Evolutionary conservation across 2,329 filamentous ascomycete genomes (phyloP), one percentile per base, ranked within the genome.

Genomic region (Atkinsonella texensis): DNA sequence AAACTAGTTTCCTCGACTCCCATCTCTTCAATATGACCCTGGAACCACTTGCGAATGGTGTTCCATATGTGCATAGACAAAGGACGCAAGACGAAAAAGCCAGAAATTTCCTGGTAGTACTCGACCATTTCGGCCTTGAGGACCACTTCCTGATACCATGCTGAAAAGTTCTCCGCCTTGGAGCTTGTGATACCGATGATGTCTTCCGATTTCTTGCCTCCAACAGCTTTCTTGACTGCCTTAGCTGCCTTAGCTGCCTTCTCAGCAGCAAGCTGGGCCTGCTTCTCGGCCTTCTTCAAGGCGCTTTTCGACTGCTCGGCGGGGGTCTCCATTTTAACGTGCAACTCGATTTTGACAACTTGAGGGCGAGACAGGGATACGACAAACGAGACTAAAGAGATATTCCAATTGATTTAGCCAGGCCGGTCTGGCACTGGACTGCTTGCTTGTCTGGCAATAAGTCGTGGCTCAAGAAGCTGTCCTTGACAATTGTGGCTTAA

Each of bases 131-230:
- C 89, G 61, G 89, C 88, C 79, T 98, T 98, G 64, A 90, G 83
- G 52, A 98, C 85, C 55, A 97, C 87, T 72, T 98, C 91, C 72
- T 95, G 89, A 71, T 98, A 98, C 93, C 93, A 98, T 70, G 84
- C 83, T 48, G 88, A 78, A 66, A 98, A 93, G 71, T 97, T 89
- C 46, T 87, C 84, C 47, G 84, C 75, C 71, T 96, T 97, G 57
- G 79, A 77, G 54, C 86, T 82, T 56, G 90, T 93, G 63, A 96
- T 95, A 57, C 90, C 90, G 61, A 93, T 94, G 58, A 94, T 80
- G 57, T 83, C 79, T 63, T 81, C 78, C 10, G 70, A 61, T 70
- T 81, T 81, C 71, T 81, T 81, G 60, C 75, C 75, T 50, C 76
- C 76, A 35, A 77, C 75, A 50, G 62, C 57, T 62, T 79, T 73